A percentile compares a stretch with the other conserved stretches of the same genome.
These are phyloP conservation scores for Chaetoscypha palmicola DNA, from an alignment of 2,329 filamentous ascomycete species.

Conservation along the genomic window DNA sequence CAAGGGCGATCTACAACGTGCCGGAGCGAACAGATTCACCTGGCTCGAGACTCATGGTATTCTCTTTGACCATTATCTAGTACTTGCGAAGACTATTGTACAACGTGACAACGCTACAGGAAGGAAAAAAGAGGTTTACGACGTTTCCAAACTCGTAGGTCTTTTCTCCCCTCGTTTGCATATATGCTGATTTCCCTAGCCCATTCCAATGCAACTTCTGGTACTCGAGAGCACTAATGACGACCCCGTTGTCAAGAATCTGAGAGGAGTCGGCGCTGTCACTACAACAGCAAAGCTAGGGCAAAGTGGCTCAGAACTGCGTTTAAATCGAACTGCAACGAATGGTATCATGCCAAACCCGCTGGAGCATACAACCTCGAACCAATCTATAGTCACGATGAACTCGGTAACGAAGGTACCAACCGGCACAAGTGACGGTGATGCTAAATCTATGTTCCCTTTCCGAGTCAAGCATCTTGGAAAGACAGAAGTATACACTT, in stretches of 20 bases:
- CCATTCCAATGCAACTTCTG: slow-evolving; percentile 93
- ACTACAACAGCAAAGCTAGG: slow-evolving; percentile 53
- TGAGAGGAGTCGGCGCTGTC: slow-evolving; percentile 51
- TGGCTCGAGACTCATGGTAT: slow-evolving; percentile 93
- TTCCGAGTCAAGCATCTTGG: slow-evolving; percentile 96
- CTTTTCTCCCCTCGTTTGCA: not conserved
- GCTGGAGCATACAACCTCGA: slow-evolving; percentile 62
- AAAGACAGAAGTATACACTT: slow-evolving; percentile 75
- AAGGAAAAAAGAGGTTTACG: slow-evolving; percentile 75
- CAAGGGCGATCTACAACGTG: slow-evolving; percentile 81
- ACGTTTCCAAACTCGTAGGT: slow-evolving; percentile 81
- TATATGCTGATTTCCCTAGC: slow-evolving; percentile 48
- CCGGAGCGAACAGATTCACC: slow-evolving; percentile 80
- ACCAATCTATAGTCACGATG: slow-evolving; percentile 53
- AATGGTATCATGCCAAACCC: slow-evolving; percentile 42
- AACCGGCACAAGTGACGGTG: slow-evolving; percentile 40
- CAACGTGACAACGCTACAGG: slow-evolving; percentile 60
- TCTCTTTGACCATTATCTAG: slow-evolving; percentile 93
- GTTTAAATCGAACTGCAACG: slow-evolving; percentile 34
- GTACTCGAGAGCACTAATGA: slow-evolving; percentile 90
- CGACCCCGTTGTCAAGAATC: slow-evolving; percentile 76
- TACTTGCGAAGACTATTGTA: slow-evolving; percentile 74
- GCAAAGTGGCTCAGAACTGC: slow-evolving; percentile 51
- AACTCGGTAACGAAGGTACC: slow-evolving; percentile 38
- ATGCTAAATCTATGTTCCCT: slow-evolving; percentile 60